Percentiles rank a stretch among this genome's conserved stretches.
Evolutionary conservation across 768 basidiomycete species (phyloP).

Genomic region (Omphalotus guepiniiformis): DNA sequence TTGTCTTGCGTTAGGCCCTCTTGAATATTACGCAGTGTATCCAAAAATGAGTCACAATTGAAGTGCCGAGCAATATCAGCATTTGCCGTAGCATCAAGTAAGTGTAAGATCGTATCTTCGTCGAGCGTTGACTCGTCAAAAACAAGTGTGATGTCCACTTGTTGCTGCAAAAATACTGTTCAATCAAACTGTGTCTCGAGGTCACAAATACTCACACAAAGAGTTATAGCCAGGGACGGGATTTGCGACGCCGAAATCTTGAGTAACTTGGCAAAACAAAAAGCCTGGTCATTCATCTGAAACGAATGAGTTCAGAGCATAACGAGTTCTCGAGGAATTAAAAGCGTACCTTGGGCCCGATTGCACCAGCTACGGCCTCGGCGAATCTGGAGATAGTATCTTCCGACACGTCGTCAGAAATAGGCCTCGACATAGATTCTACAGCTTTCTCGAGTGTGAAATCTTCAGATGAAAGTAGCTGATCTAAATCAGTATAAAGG

Average conservation of each 20-base stretch:
- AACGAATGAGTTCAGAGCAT: neutral
- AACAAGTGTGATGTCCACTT: conserved; percentile 48
- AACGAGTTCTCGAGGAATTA: neutral
- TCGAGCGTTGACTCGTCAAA: conserved; percentile 54
- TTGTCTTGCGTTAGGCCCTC: conserved; percentile 33
- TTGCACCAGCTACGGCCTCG: conserved; percentile 46
- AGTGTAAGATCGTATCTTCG: conserved; percentile 47
- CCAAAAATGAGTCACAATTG: conserved; percentile 37
- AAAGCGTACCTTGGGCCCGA: conserved; percentile 50
- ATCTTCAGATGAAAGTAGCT: conserved; percentile 39
- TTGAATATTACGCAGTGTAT: conserved; percentile 34
- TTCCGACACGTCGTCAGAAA: conserved; percentile 49
- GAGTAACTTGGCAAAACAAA: conserved; percentile 58
- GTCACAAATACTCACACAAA: conserved; percentile 31
- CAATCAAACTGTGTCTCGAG: neutral
- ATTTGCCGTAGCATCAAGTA: conserved; percentile 66
- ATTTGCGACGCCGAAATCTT: conserved; percentile 64
- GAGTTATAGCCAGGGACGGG: conserved; percentile 48
- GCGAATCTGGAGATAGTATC: conserved; percentile 55
- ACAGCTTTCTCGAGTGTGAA: conserved; percentile 58
- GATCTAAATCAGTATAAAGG: conserved; percentile 54
- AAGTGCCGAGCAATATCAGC: conserved; percentile 57
- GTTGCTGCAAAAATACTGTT: conserved; percentile 36
- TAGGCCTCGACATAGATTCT: conserved; percentile 49
- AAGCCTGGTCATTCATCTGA: conserved; percentile 53